Conservation (phyloP, 192 early-diverging fungal species). For the Coemansia sp. region DNA sequence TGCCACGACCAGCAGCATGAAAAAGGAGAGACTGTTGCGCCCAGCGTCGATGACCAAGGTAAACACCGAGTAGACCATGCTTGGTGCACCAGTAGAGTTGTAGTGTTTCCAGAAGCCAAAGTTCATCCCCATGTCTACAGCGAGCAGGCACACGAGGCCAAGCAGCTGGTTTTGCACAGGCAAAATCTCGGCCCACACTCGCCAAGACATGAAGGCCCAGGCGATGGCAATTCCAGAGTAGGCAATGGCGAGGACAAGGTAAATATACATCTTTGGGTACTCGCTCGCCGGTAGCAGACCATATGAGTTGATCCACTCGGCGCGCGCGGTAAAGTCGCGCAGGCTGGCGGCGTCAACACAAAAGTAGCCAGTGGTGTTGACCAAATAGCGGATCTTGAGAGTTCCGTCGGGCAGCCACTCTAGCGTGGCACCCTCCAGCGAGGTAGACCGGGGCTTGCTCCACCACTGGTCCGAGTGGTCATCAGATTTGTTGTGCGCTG, state of each 20-base stretch:
- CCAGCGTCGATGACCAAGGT: slow-evolving; percentile 83
- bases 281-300: slow-evolving; percentile 82
- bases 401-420: slow-evolving; percentile 38
- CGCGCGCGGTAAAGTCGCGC: slow-evolving; percentile 55
- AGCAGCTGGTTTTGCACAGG: slow-evolving; percentile 90
- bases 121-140: slow-evolving; percentile 90
- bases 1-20: slow-evolving; percentile 92
- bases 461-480: slow-evolving; percentile 21
- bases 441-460: slow-evolving; percentile 22
- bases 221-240: slow-evolving; percentile 72
- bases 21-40: slow-evolving; percentile 90
- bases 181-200: slow-evolving; percentile 86
- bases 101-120: slow-evolving; percentile 77
- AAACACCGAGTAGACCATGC: slow-evolving; percentile 65
- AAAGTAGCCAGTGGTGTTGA: slow-evolving; percentile 81
- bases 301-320: slow-evolving; percentile 75
- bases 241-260: slow-evolving; percentile 67
- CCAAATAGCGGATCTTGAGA: slow-evolving; percentile 58
- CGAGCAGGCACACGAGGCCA: slow-evolving; percentile 79
- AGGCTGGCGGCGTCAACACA: slow-evolving; percentile 59
- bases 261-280: slow-evolving; percentile 89
- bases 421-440: slow-evolving; percentile 45
- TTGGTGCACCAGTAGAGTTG: slow-evolving; percentile 61
- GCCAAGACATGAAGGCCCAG: slow-evolving; percentile 78
- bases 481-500: slow-evolving; percentile 34